Evolutionary conservation across 2,329 filamentous ascomycete genomes (phyloP).

Genomic region (Bipolaris cookei): DNA sequence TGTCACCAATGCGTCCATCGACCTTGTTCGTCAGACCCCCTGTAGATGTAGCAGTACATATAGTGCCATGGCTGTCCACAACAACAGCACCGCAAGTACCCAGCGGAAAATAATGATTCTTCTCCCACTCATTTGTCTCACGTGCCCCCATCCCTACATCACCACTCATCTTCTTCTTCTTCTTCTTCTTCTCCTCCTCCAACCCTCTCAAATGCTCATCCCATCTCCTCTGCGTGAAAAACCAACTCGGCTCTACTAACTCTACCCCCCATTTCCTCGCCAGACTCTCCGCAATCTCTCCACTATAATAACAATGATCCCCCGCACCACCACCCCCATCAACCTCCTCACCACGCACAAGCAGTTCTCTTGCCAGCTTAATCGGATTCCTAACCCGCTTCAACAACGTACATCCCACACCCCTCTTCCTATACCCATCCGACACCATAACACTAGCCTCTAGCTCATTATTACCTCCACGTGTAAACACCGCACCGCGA

Average conservation of each 20-base stretch:
- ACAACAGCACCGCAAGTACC: conserved; percentile 86
- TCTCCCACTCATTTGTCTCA: conserved; percentile 60
- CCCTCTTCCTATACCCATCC: conserved; percentile 73
- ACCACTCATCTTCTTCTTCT: conserved; percentile 51
- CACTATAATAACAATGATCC: conserved; percentile 73
- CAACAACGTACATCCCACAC: conserved; percentile 76
- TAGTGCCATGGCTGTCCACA: conserved; percentile 74
- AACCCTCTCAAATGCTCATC: conserved; percentile 73
- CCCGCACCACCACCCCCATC: conserved; percentile 65
- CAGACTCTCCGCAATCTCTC: conserved; percentile 70
- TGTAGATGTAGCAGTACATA: conserved; percentile 70
- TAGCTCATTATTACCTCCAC: conserved; percentile 81
- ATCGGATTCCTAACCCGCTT: conserved; percentile 80
- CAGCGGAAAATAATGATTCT: conserved; percentile 73
- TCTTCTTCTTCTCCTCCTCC: conserved; percentile 48
- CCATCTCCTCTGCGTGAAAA: conserved; percentile 79
- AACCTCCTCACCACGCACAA: conserved; percentile 70
- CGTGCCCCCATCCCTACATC: conserved; percentile 16
- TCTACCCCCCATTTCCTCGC: conserved; percentile 73
- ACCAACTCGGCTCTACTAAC: conserved; percentile 73
- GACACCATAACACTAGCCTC: conserved; percentile 89
- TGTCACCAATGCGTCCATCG: conserved; percentile 84
- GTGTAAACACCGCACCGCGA: conserved; percentile 84
- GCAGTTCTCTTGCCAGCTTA: conserved; percentile 71
- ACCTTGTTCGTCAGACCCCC: conserved; percentile 90